These are phyloP conservation scores for Boletus vermiculosoides DNA, from an alignment of 768 basidiomycete genomes.

Conservation along the genomic window DNA sequence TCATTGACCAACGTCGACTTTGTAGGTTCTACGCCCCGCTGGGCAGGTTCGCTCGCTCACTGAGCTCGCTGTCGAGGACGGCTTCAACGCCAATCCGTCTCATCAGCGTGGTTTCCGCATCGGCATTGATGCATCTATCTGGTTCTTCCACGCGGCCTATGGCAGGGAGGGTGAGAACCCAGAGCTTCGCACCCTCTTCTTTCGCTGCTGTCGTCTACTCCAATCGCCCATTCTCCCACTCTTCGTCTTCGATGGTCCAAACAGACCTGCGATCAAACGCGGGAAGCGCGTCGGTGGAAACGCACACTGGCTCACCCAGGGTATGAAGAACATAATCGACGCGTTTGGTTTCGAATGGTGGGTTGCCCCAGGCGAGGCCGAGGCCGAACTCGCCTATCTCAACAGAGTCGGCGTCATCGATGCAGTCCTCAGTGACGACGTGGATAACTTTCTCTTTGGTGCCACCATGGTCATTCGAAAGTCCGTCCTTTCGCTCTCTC, in stretches of 20 bases:
- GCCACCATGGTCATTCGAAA: conserved; percentile 83
- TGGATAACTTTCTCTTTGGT: conserved; percentile 90
- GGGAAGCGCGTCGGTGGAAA: conserved; percentile 67
- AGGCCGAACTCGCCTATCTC: conserved; percentile 88
- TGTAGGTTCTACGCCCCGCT: conserved; percentile 67
- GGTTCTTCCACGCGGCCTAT: conserved; percentile 74
- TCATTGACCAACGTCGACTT: conserved; percentile 4
- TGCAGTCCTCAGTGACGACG: conserved; percentile 88
- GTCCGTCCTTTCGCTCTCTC: conserved; percentile 37
- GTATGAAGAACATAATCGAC: conserved; percentile 76
- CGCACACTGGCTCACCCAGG: conserved; percentile 63
- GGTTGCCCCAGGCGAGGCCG: conserved; percentile 89
- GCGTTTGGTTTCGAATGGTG: conserved; percentile 81
- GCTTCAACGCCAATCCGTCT: conserved; percentile 65
- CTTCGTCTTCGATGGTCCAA: conserved; percentile 91
- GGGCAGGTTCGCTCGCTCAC: conserved; percentile 72
- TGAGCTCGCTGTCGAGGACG: conserved; percentile 70
- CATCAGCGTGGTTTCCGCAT: conserved; percentile 73
- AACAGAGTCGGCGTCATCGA: conserved; percentile 83
- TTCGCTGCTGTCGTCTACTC: conserved; percentile 78
- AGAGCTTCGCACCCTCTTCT: conserved; percentile 79
- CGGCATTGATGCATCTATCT: conserved; percentile 83
- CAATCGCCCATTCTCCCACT: conserved; percentile 79
- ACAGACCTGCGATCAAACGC: conserved; percentile 77
- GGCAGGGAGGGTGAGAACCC: conserved; percentile 84